These are phyloP conservation scores for Santalum album DNA, from an alignment of 164 flowering plant genomes.

Conservation along the genomic window DNA sequence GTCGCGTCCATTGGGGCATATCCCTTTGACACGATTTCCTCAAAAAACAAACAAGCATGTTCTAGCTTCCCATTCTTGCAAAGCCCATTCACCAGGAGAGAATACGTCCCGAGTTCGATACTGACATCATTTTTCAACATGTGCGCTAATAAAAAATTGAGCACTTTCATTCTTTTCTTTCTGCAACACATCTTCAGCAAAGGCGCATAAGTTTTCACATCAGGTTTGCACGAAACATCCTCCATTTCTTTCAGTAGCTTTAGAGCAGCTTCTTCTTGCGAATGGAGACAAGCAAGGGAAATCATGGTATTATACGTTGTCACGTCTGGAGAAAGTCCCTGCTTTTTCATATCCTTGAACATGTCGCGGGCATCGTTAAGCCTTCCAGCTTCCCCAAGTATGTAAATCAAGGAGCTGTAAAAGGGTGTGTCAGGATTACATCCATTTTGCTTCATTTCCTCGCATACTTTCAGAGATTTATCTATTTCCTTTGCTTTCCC, in stretches of 20 bases:
- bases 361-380: conserved; percentile 37
- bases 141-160: conserved; percentile 39
- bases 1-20: conserved; percentile 29
- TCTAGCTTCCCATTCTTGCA: conserved; percentile 39
- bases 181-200: conserved; percentile 52
- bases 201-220: conserved; percentile 44
- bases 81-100: conserved; percentile 41
- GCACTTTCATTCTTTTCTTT: conserved; percentile 51
- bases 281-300: conserved; percentile 34
- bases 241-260: conserved; percentile 45
- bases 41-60: conserved; percentile 45
- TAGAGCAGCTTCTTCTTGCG: conserved; percentile 45
- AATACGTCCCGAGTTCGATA: conserved; percentile 40
- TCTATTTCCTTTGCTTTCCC: conserved; percentile 49
- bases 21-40: conserved; percentile 50
- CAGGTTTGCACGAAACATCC: conserved; percentile 41
- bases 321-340: conserved; percentile 35
- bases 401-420: conserved; percentile 45
- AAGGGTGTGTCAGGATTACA: conserved; percentile 46
- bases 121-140: conserved; percentile 50
- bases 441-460: conserved; percentile 41
- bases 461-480: conserved; percentile 42
- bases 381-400: conserved; percentile 42
- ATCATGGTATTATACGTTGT: conserved; percentile 52
- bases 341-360: conserved; percentile 42